These are phyloP conservation scores for Zoysia pacifica DNA, from an alignment of 176 grass and related monocot species.

Conservation along the genomic window DNA sequence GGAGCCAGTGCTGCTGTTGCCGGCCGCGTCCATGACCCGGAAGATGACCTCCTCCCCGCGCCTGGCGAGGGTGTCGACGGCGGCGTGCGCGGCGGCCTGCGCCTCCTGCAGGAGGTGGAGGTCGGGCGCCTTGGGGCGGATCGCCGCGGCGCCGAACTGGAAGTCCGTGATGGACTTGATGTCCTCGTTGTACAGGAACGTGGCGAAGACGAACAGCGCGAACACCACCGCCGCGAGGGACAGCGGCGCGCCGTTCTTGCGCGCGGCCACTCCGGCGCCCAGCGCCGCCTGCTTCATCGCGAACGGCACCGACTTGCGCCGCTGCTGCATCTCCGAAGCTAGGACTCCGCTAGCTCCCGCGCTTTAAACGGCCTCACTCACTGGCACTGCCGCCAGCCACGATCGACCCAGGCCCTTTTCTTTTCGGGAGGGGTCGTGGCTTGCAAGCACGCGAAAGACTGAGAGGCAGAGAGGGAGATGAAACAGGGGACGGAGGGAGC, in stretches of 20 bases:
- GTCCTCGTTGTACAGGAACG: constrained; percentile 96
- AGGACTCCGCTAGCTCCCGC: neutral
- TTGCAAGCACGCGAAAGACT: constrained; percentile 7
- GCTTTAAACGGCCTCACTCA: constrained; percentile 12
- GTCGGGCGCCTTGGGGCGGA: constrained; percentile 52
- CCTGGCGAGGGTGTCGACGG: constrained; percentile 45
- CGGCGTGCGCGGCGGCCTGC: constrained; percentile 54
- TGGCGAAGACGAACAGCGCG: constrained; percentile 73
- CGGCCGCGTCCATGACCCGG: constrained; percentile 32
- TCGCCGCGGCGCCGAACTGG: constrained; percentile 55
- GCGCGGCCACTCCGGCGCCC: constrained; percentile 59
- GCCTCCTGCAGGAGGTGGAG: constrained; percentile 69
- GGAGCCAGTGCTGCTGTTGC: neutral
- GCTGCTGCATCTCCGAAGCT: constrained; percentile 60
- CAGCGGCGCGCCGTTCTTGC: constrained; percentile 70
- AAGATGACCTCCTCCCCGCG: constrained; percentile 58
- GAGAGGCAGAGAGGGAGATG: neutral
- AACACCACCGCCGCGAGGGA: constrained; percentile 71
- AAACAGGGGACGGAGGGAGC: constrained; percentile 1
- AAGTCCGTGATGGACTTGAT: constrained; percentile 91
- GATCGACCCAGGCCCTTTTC: no score
- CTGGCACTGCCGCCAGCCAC: neutral
- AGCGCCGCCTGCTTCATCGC: constrained; percentile 75
- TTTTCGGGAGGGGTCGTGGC: neutral
- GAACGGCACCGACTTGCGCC: constrained; percentile 74